Evolutionary conservation across 306 rosid species (phyloP).

Genomic region (Crotalaria pallida): DNA sequence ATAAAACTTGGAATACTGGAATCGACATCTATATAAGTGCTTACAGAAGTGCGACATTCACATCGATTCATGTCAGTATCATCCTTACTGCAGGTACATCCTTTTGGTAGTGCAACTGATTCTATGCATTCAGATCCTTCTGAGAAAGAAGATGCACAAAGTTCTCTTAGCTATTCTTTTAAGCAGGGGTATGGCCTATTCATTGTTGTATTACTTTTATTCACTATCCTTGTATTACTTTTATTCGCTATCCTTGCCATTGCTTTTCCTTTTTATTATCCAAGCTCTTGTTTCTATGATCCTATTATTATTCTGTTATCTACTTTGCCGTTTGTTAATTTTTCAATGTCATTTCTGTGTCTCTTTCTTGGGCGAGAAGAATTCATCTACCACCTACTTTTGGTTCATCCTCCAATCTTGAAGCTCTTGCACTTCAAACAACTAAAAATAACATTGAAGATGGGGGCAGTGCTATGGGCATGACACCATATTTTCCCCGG

Average conservation of each 20-base stretch:
- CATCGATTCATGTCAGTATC: not conserved
- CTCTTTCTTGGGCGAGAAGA: constrained; percentile 35
- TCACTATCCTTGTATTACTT: constrained; percentile 8
- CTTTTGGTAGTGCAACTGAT: constrained; percentile 50
- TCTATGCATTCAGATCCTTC: constrained; percentile 63
- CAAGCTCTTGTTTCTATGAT: not conserved
- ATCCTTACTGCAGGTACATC: constrained; percentile 67
- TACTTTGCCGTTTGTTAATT: constrained; percentile 14
- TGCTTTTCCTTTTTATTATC: not conserved
- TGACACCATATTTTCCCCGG: constrained; percentile 43
- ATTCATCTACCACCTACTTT: constrained; percentile 92
- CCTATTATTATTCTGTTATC: not conserved
- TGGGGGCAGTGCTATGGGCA: constrained; percentile 54
- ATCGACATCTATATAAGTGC: constrained; percentile 7
- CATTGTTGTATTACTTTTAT: not conserved
- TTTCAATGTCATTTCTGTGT: constrained; percentile 24
- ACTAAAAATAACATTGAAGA: constrained; percentile 51
- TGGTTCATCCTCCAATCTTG: constrained; percentile 89
- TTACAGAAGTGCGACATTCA: not conserved
- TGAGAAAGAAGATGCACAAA: constrained; percentile 89
- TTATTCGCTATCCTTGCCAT: not conserved
- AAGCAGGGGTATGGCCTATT: constrained; percentile 66
- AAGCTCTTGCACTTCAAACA: constrained; percentile 57
- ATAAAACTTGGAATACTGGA: constrained; percentile 1
- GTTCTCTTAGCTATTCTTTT: constrained; percentile 55